Evolutionary conservation across 1,284 basidiomycete species (phyloP).

Genomic region (Moniliella sp.): DNA sequence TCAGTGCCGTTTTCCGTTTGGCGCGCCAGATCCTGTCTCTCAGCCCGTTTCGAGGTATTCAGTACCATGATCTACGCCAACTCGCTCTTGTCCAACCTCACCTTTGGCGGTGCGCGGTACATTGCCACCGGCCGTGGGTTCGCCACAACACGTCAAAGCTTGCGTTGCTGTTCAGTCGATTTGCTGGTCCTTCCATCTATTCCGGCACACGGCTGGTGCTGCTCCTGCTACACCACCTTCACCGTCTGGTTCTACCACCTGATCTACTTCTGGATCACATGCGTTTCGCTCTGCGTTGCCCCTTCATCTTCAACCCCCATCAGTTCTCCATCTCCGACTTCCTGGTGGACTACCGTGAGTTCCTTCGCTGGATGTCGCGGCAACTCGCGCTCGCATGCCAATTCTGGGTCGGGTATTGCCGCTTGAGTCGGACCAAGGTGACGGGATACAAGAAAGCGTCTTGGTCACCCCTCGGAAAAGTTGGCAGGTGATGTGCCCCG

Average conservation of each 20-base stretch:
- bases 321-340: conserved; percentile 32
- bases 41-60: conserved; percentile 33
- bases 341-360: conserved; percentile 34
- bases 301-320: conserved; percentile 34
- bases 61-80: conserved; percentile 32
- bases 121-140: conserved; percentile 33
- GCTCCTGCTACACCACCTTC: conserved; percentile 29
- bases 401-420: conserved; percentile 32
- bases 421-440: conserved; percentile 30
- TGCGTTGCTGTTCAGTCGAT: conserved; percentile 29
- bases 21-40: conserved; percentile 31
- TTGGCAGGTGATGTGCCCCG: conserved; percentile 29
- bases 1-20: conserved; percentile 28
- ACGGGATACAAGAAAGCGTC: conserved; percentile 33
- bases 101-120: conserved; percentile 32
- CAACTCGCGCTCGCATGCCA: conserved; percentile 32
- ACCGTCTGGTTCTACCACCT: conserved; percentile 31
- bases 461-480: conserved; percentile 30
- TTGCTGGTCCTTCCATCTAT: conserved; percentile 33
- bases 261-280: conserved; percentile 34
- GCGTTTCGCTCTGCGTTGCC: conserved; percentile 30
- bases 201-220: conserved; percentile 28
- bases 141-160: conserved; percentile 28
- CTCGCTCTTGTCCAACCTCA: conserved; percentile 31
- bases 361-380: conserved; percentile 34